These are phyloP conservation scores for Penicillium concentricum DNA, from an alignment of 2,329 filamentous ascomycete species.

Conservation along the genomic window DNA sequence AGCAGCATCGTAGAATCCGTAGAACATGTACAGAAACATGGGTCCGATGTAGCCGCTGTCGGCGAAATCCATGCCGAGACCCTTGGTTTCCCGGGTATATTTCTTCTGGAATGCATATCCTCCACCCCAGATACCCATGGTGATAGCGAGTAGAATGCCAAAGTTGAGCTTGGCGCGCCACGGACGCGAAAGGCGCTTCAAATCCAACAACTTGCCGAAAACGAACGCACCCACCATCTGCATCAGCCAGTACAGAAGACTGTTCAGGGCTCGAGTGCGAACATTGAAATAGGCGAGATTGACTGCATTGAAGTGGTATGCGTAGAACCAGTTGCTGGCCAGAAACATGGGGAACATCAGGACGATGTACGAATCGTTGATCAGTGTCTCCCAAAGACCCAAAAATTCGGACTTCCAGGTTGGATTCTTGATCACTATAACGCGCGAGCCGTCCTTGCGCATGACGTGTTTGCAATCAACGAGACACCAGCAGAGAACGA, in stretches of 20 bases:
- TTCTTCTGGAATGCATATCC: slow-evolving; percentile 73
- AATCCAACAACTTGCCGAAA: slow-evolving; percentile 71
- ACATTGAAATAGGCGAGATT: slow-evolving; percentile 71
- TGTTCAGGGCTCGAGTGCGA: slow-evolving; percentile 74
- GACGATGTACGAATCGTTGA: slow-evolving; percentile 69
- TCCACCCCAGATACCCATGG: slow-evolving; percentile 78
- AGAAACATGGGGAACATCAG: slow-evolving; percentile 80
- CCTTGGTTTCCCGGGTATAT: slow-evolving; percentile 52
- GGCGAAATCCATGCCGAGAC: slow-evolving; percentile 60
- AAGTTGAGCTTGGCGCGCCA: slow-evolving; percentile 66
- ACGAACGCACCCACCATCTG: slow-evolving; percentile 75
- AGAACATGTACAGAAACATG: slow-evolving; percentile 88
- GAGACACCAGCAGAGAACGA: slow-evolving; percentile 66
- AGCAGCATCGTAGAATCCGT: slow-evolving; percentile 82
- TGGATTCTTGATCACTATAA: slow-evolving; percentile 89
- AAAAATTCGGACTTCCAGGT: slow-evolving; percentile 77
- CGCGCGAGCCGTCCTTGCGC: slow-evolving; percentile 72
- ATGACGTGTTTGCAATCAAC: slow-evolving; percentile 70
- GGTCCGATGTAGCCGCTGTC: slow-evolving; percentile 68
- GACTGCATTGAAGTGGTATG: slow-evolving; percentile 74
- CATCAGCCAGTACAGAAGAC: slow-evolving; percentile 72
- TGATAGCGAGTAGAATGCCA: slow-evolving; percentile 63
- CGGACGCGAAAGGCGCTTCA: slow-evolving; percentile 58
- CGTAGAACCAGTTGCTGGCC: slow-evolving; percentile 76
- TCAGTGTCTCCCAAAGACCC: slow-evolving; percentile 72